Base-by-base conservation (phyloP, 331 rosid genomes). In the Pyracantha coccinea region DNA sequence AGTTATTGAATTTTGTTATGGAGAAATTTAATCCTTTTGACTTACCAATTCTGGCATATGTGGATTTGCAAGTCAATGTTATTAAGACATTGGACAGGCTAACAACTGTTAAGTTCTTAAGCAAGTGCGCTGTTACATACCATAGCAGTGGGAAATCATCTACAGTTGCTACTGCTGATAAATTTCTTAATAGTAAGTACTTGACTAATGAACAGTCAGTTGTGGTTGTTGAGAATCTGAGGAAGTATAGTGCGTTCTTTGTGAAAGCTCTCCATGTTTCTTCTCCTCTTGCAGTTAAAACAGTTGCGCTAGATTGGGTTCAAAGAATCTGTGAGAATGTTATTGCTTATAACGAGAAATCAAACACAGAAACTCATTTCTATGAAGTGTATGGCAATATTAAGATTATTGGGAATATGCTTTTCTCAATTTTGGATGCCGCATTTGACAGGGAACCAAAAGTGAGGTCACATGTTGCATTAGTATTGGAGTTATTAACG, bases 361-460 rank as follows among this genome's bases (percentile, higher is more conserved):
- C 86, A 33, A 79, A 77, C 63, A 7, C 57, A 24, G 77, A 79
- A 45, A 70, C 61, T 71, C 76, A 82, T 77, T 79, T 84, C 75
- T 75, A 77, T 71, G 90, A 87, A 78, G 77, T 85, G 58, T 79
- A 79, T 19, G 85, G 85, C 70, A 79, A 83, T 79, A 80, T 77
- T 71, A 85, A 86, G 71, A 80, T 86, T 47, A 72, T 89, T 75
- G 86, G 82, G 81, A 88, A 81, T 81, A 61, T 93, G 77, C 74
- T 91, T 80, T 82, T 79, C 86, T 84, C 97, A 73, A 80, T 93
- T 79, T 81, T 91, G 78, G 89, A 85, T 82, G 87, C 91, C 72
- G 78, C 97, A 61, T 84, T 84, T 71, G 97, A 89, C 82, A 83
- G 89, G 87, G 98, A 93, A 77, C 87, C 96, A 27, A 88, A 87